These are phyloP conservation scores for Malus hybrid DNA, from an alignment of 331 rosid genomes.

Conservation along the genomic window DNA sequence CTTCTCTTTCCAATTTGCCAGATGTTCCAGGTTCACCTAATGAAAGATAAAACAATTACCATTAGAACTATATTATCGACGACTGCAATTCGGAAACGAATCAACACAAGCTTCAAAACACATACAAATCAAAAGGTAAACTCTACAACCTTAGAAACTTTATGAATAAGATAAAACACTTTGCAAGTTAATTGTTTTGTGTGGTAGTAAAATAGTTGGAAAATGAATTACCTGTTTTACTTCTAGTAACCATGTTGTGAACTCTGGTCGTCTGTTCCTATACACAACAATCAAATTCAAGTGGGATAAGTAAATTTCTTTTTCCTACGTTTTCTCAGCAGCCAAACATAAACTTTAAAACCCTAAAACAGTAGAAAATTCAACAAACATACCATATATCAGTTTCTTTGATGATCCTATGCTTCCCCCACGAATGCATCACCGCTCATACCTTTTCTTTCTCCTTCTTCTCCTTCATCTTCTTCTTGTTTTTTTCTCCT, in stretches of 20 bases:
- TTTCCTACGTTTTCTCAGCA: background rate
- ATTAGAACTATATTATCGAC: background rate
- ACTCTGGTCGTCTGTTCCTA: conserved; percentile 93
- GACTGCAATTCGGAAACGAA: background rate
- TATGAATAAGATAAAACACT: background rate
- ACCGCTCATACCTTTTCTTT: conserved; percentile 77
- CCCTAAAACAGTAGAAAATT: background rate
- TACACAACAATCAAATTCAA: conserved; percentile 14
- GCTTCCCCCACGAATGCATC: conserved; percentile 79
- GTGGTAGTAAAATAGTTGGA: background rate
- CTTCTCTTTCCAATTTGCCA: conserved; percentile 95
- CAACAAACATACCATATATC: conserved; percentile 70
- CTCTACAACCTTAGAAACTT: background rate
- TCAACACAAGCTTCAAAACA: background rate
- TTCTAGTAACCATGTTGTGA: conserved; percentile 94
- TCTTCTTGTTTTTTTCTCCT: conserved; percentile 20
- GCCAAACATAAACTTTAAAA: conserved; percentile 4
- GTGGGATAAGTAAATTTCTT: background rate
- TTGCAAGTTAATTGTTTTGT: background rate
- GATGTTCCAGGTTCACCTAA: conserved; percentile 81
- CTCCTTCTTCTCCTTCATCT: conserved; percentile 53
- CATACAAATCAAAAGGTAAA: background rate
- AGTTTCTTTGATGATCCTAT: conserved; percentile 82
- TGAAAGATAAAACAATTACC: conserved; percentile 11
- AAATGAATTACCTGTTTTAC: conserved; percentile 61